These are phyloP conservation scores for carrot (Daucus carota) DNA, from an alignment of 129 eudicot species.

Conservation along the genomic window DNA sequence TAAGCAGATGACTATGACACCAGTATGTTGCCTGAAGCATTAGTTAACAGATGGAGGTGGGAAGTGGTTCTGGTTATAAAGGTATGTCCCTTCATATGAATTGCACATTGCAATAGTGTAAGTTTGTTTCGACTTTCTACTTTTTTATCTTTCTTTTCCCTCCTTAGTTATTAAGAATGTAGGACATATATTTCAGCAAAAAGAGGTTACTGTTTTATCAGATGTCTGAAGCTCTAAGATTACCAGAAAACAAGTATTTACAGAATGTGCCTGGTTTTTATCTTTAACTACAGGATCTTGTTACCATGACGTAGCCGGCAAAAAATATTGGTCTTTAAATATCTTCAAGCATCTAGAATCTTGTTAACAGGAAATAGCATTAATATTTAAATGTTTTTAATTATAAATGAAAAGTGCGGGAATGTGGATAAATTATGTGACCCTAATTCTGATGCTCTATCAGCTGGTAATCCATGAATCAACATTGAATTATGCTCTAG, in stretches of 20 bases:
- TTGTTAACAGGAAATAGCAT: too few relatives aligned
- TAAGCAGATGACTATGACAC: neutral
- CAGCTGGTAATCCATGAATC: neutral
- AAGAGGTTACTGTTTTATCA: neutral
- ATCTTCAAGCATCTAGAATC: neutral
- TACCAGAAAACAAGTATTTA: too few relatives aligned
- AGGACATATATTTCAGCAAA: neutral
- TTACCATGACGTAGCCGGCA: too few relatives aligned
- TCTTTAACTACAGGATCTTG: too few relatives aligned
- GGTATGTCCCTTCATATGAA: constrained; percentile 8
- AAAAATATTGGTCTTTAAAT: too few relatives aligned
- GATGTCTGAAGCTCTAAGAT: neutral
- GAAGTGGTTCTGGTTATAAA: neutral
- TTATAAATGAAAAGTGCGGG: too few relatives aligned
- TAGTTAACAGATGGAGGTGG: neutral
- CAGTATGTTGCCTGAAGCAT: neutral
- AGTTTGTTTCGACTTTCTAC: neutral
- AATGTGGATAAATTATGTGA: too few relatives aligned
- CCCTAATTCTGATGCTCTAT: too few relatives aligned
- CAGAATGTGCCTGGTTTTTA: too few relatives aligned
- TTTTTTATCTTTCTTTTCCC: neutral
- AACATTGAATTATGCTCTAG: neutral
- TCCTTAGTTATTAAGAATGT: neutral
- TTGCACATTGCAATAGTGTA: neutral
- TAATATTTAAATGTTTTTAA: too few relatives aligned